Evolutionary conservation across 73 alveolate species (phyloP), one percentile per base, ranked within the genome.

Genomic region (Breviolum minutum): DNA sequence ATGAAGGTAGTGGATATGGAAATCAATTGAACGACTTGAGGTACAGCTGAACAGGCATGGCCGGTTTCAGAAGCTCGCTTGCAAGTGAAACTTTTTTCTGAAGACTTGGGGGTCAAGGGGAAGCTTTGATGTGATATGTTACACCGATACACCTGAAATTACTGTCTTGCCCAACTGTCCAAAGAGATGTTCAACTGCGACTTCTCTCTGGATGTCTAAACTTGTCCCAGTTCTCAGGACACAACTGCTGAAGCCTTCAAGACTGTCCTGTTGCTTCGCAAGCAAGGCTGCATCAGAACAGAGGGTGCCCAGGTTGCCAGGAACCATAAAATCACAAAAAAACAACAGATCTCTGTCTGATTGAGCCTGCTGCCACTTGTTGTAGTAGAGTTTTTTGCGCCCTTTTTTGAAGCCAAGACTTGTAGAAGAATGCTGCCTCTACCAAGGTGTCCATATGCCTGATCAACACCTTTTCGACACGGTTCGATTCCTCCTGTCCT

Each of bases 31-130:
- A n/a, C 4, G 32, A 19, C 24, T 40, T 54, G 63, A 90, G 96
- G 96, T 29, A 90, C 96, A 20, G 98, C 98, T 2, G 98, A 93
- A 77, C 98, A 93, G 82, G 98, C 98, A n/a, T 93, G 98, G 98
- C 98, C 98, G 6, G 98, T 93, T 27, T 93, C 98, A 6, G 96
- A 60, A 19, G 19, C 96, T 90, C 63, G 96, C 48, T 27, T n/a
- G 26, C 26, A n/a, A 11, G 19, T 40, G 61, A 66, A 81, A 69
- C 29, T 11, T 13, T 40, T 80, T 80, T 40, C 63, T 0, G 40
- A 40, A 40, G 54, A 40, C 54, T 40, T 40, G 54, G 54, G 54
- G 54, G 0, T 3, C 3, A 40, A 40, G 54, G 9, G 29, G 8
- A 0, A 40, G 54, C 54, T 40, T 40, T 40, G 54, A 40, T 40